phyloP scores from a whole-genome alignment of 1,284 basidiomycete species.

The Trametes versicolor region DNA sequence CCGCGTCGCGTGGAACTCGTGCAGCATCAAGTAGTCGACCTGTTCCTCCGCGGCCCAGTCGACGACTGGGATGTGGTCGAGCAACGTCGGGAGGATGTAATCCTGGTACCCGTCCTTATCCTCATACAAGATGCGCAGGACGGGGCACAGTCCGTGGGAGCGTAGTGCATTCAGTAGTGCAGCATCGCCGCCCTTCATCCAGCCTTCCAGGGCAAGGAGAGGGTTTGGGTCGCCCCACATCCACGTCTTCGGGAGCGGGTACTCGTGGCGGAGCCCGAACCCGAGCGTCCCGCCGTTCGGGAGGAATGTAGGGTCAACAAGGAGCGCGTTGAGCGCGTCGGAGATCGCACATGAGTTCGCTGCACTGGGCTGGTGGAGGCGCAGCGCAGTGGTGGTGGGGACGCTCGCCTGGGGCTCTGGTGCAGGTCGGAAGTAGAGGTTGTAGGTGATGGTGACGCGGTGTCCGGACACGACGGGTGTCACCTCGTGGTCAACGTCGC shows the following conservation, averaged over 20 bases:
- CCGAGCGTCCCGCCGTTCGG: slow-evolving; percentile 48
- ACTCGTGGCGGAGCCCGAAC: slow-evolving; percentile 51
- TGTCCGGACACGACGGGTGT: slow-evolving; percentile 49
- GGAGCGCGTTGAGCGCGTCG: slow-evolving; percentile 32
- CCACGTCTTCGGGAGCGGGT: slow-evolving; percentile 38
- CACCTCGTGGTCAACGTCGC: slow-evolving; percentile 58
- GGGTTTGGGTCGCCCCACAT: slow-evolving; percentile 8
- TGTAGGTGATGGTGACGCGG: slow-evolving; percentile 55
- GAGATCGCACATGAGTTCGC: slow-evolving; percentile 17
- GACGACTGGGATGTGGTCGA: background rate
- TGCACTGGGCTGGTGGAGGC: slow-evolving; percentile 15
- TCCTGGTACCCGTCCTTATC: background rate
- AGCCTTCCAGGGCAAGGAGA: slow-evolving; percentile 16
- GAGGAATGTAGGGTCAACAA: slow-evolving; percentile 43
- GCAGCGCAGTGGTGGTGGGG: background rate
- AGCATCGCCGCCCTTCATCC: too few species aligned
- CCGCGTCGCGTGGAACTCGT: background rate
- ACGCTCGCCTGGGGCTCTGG: background rate
- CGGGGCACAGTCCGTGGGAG: background rate
- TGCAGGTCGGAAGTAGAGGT: slow-evolving; percentile 42
- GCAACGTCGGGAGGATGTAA: background rate
- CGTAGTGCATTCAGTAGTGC: too few species aligned
- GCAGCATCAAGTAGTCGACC: background rate
- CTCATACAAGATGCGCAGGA: background rate
- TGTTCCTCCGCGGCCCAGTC: background rate